Conservation (phyloP, 1,139 yeast species). For the Zygoascus hellenicus region DNA sequence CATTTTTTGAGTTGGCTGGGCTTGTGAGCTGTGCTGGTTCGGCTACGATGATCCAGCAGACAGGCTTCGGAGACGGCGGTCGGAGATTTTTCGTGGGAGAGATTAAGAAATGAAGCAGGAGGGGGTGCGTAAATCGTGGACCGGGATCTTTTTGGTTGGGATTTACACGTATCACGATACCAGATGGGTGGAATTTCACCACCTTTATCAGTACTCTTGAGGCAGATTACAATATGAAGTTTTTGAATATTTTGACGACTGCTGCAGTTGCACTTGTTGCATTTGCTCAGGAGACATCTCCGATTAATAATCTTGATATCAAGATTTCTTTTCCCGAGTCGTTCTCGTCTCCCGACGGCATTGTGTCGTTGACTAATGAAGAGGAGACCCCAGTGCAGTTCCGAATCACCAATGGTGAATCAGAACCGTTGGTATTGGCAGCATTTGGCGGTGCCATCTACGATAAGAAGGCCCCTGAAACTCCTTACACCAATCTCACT, state of each 20-base stretch:
- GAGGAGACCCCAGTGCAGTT: slow-evolving; percentile 53
- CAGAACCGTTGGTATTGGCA: slow-evolving; percentile 47
- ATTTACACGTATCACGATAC: slow-evolving; percentile 1
- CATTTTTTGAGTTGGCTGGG: not conserved
- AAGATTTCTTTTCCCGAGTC: slow-evolving; percentile 7
- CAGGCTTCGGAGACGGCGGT: too few relatives aligned
- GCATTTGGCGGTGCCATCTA: slow-evolving; percentile 72
- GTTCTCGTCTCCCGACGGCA: slow-evolving; percentile 3
- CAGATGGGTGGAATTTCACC: not conserved
- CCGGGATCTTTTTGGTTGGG: not conserved
- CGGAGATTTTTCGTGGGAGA: too few relatives aligned
- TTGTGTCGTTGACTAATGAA: slow-evolving; percentile 37
- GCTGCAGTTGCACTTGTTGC: slow-evolving; percentile 9
- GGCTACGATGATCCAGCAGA: too few relatives aligned
- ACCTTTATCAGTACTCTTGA: not conserved
- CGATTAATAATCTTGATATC: slow-evolving; percentile 9
- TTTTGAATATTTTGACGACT: slow-evolving; percentile 5
- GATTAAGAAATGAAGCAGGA: too few relatives aligned
- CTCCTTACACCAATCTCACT: slow-evolving; percentile 53
- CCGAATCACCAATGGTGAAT: slow-evolving; percentile 54
- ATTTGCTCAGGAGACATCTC: not conserved
- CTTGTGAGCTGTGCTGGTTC: too few relatives aligned
- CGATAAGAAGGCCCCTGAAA: slow-evolving; percentile 40
- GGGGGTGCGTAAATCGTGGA: not conserved
- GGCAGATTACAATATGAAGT: slow-evolving; percentile 9